Evolutionary conservation across 129 eudicot species (phyloP).

Genomic region (Centrapalus pauciflorus): DNA sequence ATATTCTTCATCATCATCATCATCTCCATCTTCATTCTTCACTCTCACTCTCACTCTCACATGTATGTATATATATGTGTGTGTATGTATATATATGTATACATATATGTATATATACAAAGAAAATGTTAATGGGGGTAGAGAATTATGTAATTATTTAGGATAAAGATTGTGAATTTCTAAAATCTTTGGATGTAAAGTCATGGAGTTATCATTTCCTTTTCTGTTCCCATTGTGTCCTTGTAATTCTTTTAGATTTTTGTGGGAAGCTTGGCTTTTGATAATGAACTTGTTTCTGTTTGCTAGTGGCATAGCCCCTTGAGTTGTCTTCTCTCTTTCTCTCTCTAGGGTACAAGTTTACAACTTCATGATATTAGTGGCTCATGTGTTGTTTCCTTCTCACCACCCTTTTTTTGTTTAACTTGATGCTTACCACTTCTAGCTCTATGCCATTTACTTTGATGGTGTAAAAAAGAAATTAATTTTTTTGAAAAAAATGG

Average conservation of each 20-base stretch:
- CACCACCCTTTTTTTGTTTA: slow-evolving; percentile 39
- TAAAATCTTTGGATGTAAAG: slow-evolving; percentile 13
- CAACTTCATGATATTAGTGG: slow-evolving; percentile 27
- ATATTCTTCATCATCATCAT: slow-evolving; percentile 16
- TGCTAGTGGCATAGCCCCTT: slow-evolving; percentile 48
- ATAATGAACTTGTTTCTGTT: slow-evolving; percentile 55
- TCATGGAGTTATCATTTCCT: slow-evolving; percentile 39
- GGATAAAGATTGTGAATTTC: slow-evolving; percentile 2
- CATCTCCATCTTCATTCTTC: slow-evolving; percentile 10
- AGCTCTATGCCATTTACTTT: slow-evolving; percentile 26
- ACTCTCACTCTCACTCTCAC: not conserved
- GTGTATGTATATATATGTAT: not conserved
- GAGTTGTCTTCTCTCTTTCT: slow-evolving; percentile 55
- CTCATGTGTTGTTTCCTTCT: slow-evolving; percentile 32
- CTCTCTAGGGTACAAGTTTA: slow-evolving; percentile 34
- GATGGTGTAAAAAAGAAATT: not conserved
- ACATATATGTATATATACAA: not conserved
- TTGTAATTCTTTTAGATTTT: slow-evolving; percentile 36
- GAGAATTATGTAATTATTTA: slow-evolving; percentile 20
- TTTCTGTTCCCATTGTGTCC: slow-evolving; percentile 40
- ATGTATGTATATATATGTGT: no score
- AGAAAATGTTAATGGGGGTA: slow-evolving; percentile 11
- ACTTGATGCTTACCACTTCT: slow-evolving; percentile 36
- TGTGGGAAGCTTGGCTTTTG: slow-evolving; percentile 40
- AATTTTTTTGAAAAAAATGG: not conserved